These are phyloP conservation scores for Trametes hirsuta DNA, from an alignment of 1,284 basidiomycete species.

Conservation along the genomic window DNA sequence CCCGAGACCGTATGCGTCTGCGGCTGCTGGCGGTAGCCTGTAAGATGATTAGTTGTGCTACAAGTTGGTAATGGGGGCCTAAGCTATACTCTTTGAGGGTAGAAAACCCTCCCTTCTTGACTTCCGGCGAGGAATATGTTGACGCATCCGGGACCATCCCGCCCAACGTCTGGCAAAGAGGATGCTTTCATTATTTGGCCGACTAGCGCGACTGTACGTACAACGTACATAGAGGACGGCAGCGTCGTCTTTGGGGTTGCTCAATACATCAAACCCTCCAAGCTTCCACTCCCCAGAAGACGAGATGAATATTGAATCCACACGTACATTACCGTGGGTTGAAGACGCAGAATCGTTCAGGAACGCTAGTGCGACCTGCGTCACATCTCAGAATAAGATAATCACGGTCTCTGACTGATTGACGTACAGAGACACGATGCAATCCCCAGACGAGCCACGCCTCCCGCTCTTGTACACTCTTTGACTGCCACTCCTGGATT, in stretches of 20 bases:
- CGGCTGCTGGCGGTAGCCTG: constrained; percentile 72
- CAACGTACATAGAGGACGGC: constrained; percentile 78
- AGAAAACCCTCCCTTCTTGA: constrained; percentile 89
- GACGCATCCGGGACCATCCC: constrained; percentile 65
- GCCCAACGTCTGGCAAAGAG: constrained; percentile 64
- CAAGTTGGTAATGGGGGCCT: constrained; percentile 5
- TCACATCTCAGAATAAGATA: background rate
- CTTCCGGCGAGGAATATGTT: constrained; percentile 79
- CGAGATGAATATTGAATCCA: constrained; percentile 86
- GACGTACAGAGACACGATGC: constrained; percentile 83
- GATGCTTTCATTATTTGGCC: constrained; percentile 27
- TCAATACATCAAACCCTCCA: constrained; percentile 92
- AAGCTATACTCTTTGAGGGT: constrained; percentile 75
- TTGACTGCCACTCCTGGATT: constrained; percentile 66
- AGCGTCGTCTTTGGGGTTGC: constrained; percentile 76
- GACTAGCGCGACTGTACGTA: constrained; percentile 20
- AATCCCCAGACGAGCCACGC: constrained; percentile 97
- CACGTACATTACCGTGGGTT: constrained; percentile 86
- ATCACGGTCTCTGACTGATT: background rate
- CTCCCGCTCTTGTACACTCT: constrained; percentile 66
- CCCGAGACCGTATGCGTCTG: constrained; percentile 88
- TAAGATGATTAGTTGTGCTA: background rate
- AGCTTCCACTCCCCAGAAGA: constrained; percentile 96
- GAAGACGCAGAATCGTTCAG: constrained; percentile 86
- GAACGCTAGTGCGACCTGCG: constrained; percentile 87